Evolutionary conservation across 306 rosid species (phyloP).

Genomic region (Fragaria ananassa): DNA sequence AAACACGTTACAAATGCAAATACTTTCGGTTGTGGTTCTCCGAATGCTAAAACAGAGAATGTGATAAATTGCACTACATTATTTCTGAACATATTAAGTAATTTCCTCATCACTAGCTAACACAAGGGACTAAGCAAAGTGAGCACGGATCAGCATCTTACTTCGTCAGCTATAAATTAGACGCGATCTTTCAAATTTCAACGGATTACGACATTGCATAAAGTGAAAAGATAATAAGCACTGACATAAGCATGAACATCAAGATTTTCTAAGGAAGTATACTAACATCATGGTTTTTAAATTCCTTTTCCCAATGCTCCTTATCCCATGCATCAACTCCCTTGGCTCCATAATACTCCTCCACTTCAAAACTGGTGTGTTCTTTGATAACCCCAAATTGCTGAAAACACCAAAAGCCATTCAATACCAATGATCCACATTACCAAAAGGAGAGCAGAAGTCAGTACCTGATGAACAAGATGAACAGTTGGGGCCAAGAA

Average conservation of each 20-base stretch:
- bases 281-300: constrained; percentile 58
- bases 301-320: constrained; percentile 68
- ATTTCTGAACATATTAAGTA: neutral
- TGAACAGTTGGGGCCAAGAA: constrained; percentile 92
- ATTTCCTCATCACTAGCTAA: neutral
- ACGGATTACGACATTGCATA: neutral
- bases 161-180: neutral
- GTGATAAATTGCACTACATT: neutral
- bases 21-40: neutral
- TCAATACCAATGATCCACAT: constrained; percentile 11
- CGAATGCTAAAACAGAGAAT: neutral
- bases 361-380: constrained; percentile 55
- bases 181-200: neutral
- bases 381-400: constrained; percentile 55
- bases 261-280: constrained; percentile 9
- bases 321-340: constrained; percentile 77
- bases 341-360: constrained; percentile 71
- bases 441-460: neutral
- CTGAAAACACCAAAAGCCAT: constrained; percentile 46
- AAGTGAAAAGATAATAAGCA: neutral
- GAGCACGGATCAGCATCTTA: neutral
- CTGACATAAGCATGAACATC: constrained; percentile 5
- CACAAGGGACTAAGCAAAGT: neutral
- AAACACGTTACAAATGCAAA: neutral
- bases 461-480: constrained; percentile 72